Percentiles rank a stretch among this genome's conserved stretches.
These are phyloP conservation scores for Arctium minus DNA, from an alignment of 129 eudicot genomes.

Conservation along the genomic window DNA sequence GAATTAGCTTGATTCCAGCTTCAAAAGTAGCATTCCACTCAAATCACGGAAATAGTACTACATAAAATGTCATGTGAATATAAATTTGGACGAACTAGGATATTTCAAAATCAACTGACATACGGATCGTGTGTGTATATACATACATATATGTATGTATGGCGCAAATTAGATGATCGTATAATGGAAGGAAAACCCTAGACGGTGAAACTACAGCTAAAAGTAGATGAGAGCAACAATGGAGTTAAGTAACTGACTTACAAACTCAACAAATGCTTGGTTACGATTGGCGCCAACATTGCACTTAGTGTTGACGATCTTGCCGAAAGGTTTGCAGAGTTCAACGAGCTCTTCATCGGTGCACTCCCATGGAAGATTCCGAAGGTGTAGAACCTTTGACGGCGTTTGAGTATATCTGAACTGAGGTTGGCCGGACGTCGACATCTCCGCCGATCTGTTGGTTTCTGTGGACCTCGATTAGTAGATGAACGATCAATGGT, in stretches of 20 bases:
- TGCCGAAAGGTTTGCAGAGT: constrained; percentile 65
- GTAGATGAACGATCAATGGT: neutral
- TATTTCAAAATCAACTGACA: neutral
- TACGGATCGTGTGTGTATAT: neutral
- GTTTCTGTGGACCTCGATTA: neutral
- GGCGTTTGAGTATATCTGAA: constrained; percentile 67
- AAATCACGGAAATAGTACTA: neutral
- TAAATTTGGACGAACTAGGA: neutral
- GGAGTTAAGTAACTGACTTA: neutral
- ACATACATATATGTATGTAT: no score
- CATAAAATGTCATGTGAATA: neutral
- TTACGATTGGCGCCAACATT: constrained; percentile 70
- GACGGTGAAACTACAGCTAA: neutral
- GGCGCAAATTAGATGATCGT: neutral
- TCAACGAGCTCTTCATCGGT: constrained; percentile 61
- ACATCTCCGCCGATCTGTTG: constrained; percentile 28
- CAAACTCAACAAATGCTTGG: constrained; percentile 70
- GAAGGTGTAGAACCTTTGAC: constrained; percentile 66
- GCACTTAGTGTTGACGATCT: constrained; percentile 66
- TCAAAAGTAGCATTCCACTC: neutral
- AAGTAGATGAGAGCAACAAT: neutral
- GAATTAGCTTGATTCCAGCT: neutral
- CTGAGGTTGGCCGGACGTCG: constrained; percentile 52
- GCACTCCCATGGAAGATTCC: constrained; percentile 74
- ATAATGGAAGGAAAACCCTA: neutral